phyloP scores from a whole-genome alignment of 768 basidiomycete species.

The Cystofilobasidium macerans region DNA sequence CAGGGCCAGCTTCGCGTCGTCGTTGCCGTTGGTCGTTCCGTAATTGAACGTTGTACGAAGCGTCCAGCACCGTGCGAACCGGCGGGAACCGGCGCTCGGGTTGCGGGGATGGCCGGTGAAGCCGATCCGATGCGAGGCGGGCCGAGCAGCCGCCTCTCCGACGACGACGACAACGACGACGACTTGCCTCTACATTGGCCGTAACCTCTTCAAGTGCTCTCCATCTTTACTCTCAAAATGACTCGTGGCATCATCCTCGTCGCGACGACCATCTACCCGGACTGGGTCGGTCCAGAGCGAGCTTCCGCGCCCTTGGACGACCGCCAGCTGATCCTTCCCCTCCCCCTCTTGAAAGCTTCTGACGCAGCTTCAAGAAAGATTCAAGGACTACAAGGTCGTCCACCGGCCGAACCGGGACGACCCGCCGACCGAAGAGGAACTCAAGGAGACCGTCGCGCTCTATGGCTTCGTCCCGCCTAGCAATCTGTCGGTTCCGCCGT shows the following conservation, averaged over 20 bases:
- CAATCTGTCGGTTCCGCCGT: slow-evolving; percentile 15
- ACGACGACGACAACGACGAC: too few species aligned
- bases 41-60: too few species aligned
- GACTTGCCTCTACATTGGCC: background rate
- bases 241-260: background rate
- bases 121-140: too few species aligned
- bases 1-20: too few species aligned
- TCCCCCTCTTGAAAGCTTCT: background rate
- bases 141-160: too few species aligned
- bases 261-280: background rate
- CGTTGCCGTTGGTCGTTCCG: too few species aligned
- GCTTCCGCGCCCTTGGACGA: background rate
- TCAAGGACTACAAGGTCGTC: background rate
- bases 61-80: too few species aligned
- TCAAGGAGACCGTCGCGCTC: slow-evolving; percentile 16
- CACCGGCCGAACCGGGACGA: slow-evolving; percentile 3
- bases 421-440: slow-evolving; percentile 25
- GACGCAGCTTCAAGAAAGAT: background rate
- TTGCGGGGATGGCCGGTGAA: too few species aligned
- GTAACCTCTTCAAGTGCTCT: background rate
- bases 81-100: too few species aligned
- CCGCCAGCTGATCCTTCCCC: background rate
- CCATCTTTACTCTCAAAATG: background rate
- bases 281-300: background rate
- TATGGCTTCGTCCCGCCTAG: slow-evolving; percentile 23